These are phyloP conservation scores for Podospora conica DNA, from an alignment of 495 filamentous ascomycete genomes.

Conservation along the genomic window DNA sequence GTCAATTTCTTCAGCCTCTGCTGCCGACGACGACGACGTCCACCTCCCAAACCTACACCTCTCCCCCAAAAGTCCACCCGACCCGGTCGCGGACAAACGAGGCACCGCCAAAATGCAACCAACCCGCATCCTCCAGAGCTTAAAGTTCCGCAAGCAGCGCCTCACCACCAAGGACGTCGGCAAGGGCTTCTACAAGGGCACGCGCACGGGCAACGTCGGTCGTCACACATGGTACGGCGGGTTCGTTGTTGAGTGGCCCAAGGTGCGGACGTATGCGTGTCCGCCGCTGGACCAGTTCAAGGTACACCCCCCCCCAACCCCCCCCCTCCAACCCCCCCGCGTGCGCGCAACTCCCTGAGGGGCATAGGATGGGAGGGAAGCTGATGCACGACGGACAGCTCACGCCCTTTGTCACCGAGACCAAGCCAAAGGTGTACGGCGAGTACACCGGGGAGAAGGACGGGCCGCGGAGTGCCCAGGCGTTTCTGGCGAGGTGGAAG, in stretches of 20 bases:
- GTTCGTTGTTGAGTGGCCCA: slow-evolving; percentile 74
- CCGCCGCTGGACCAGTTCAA: slow-evolving; percentile 66
- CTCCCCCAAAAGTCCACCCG: background rate
- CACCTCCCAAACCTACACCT: background rate
- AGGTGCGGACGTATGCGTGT: slow-evolving; percentile 85
- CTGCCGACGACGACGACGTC: background rate
- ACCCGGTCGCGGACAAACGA: background rate
- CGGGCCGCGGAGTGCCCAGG: slow-evolving; percentile 50
- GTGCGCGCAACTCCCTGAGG: background rate
- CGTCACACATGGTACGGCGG: slow-evolving; percentile 77
- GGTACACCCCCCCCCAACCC: no score
- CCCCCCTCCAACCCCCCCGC: no score
- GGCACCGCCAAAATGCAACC: slow-evolving; percentile 53
- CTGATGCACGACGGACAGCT: slow-evolving; percentile 47
- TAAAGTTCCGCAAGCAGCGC: slow-evolving; percentile 56
- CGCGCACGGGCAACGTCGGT: slow-evolving; percentile 78
- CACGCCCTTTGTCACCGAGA: slow-evolving; percentile 76
- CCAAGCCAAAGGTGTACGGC: slow-evolving; percentile 46
- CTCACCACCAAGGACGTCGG: slow-evolving; percentile 89
- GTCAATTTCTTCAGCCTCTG: background rate
- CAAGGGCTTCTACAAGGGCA: slow-evolving; percentile 97
- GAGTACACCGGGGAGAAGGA: slow-evolving; percentile 40
- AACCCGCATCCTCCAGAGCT: slow-evolving; percentile 58
- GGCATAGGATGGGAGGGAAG: background rate
- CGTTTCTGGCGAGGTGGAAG: slow-evolving; percentile 65